phyloP scores from a whole-genome alignment of 2,329 filamentous ascomycete species.

The Hymenoscyphus infarciens region DNA sequence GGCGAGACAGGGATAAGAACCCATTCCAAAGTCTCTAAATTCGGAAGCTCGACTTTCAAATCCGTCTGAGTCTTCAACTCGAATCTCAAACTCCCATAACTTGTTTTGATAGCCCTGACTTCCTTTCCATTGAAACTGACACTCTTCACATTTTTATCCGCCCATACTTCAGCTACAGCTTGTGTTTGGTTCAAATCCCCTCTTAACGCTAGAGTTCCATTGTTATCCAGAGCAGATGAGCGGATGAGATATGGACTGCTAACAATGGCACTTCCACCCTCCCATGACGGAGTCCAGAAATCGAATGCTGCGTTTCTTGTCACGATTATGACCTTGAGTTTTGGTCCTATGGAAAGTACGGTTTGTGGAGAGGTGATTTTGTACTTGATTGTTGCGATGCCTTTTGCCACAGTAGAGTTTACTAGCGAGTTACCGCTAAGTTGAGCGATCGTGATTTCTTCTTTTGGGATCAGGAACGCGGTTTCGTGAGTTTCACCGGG shows the following conservation, averaged over 20 bases:
- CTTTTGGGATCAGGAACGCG: constrained; percentile 9
- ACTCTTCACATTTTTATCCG: constrained; percentile 36
- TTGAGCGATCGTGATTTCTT: neutral
- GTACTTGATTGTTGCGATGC: constrained; percentile 8
- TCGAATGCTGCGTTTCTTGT: constrained; percentile 4
- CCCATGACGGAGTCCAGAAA: constrained; percentile 3
- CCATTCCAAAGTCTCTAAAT: constrained; percentile 45
- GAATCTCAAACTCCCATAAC: constrained; percentile 50
- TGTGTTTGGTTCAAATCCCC: constrained; percentile 35
- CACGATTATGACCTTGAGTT: constrained; percentile 3
- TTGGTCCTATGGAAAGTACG: neutral
- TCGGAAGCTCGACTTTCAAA: constrained; percentile 47
- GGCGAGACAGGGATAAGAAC: too few relatives aligned
- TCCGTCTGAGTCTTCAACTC: constrained; percentile 39
- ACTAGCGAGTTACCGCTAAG: constrained; percentile 1
- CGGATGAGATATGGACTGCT: constrained; percentile 5
- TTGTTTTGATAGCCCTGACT: constrained; percentile 44
- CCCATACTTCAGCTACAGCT: constrained; percentile 58
- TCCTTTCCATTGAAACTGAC: constrained; percentile 27
- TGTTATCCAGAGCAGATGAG: neutral
- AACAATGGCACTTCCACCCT: constrained; percentile 37
- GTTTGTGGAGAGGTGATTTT: neutral
- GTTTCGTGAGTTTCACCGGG: constrained; percentile 59
- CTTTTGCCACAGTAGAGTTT: constrained; percentile 45
- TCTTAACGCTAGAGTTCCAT: neutral